Evolutionary conservation across 2,329 filamentous ascomycete species (phyloP).

Genomic region (Trichoderma citrinoviride): DNA sequence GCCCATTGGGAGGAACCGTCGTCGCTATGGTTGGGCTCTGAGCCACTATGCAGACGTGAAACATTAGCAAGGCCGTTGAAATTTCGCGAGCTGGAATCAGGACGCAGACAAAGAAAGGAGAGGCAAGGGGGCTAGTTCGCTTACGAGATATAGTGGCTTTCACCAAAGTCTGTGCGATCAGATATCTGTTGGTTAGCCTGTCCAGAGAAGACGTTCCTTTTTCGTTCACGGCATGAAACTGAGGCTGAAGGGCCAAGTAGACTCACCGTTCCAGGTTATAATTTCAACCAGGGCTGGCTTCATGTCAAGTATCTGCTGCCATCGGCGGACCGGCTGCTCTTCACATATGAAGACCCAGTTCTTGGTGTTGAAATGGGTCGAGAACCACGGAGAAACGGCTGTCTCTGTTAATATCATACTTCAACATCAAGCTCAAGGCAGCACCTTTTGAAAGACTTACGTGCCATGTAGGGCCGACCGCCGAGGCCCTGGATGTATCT

Average conservation of each 20-base stretch:
- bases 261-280: conserved; percentile 27
- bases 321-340: conserved; percentile 27
- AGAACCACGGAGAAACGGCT: conserved; percentile 30
- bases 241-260: background rate
- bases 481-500: conserved; percentile 23
- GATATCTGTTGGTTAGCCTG: background rate
- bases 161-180: conserved; percentile 24
- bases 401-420: background rate
- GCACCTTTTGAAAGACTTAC: conserved; percentile 21
- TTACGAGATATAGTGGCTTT: conserved; percentile 29
- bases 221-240: background rate
- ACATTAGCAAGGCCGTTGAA: background rate
- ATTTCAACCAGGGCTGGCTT: conserved; percentile 27
- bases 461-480: conserved; percentile 27
- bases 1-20: conserved; percentile 48
- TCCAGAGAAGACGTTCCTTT: background rate
- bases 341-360: conserved; percentile 29
- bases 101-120: background rate
- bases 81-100: background rate
- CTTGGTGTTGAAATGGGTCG: conserved; percentile 28
- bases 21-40: conserved; percentile 35
- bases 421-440: background rate
- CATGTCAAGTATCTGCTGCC: conserved; percentile 28
- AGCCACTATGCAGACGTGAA: conserved; percentile 17
- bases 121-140: background rate